Evolutionary conservation across 805 yeast genomes (phyloP), one percentile per base, ranked within the genome.

Genomic region (Ogataea corticis): DNA sequence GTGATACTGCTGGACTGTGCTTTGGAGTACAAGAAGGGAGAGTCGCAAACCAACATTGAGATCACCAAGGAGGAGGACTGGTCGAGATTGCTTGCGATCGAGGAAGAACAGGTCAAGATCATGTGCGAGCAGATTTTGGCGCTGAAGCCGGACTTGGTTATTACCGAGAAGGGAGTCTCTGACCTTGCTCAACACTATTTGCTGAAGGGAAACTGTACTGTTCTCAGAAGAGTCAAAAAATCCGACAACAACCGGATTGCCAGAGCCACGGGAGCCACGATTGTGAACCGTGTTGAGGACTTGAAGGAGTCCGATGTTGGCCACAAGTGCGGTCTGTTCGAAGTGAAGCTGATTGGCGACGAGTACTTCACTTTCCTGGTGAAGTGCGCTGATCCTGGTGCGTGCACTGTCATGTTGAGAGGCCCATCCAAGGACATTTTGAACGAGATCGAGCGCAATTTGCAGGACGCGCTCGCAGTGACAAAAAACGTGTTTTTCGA

Each of bases 401-500:
- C 99, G 0, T 94, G 99, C 73, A 89, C 99, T 1, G 79, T 94
- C 38, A 65, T 94, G 59, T 77, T 94, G 58, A 82, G 99, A 57
- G 99, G 99, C 25, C 96, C 98, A 27, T 89, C 97, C 16, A 94
- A 94, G 71, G 99, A 94, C 66, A 91, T 94, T 44, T 73, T 94
- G 56, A 91, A 90, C 68, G 99, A 94, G 75, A 82, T 94, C 60
- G 99, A 94, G 63, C 83, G 99, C 65, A 94, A 94, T 66, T 76
- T 94, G 63, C 97, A 94, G 65, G 99, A 94, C 69, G 99, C 99
- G 36, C 87, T 94, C 96, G 92, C 97, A 3, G 99, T 94, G 37
- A 83, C 98, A 15, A 82, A 97, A 67, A 94, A 94, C 63, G 97
- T 94, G 29, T 78, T 89, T 76, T 83, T 92, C 57, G 96, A 92